Base-by-base conservation (phyloP, 2,329 filamentous ascomycete species). In the Sodiomyces alkalinus region DNA sequence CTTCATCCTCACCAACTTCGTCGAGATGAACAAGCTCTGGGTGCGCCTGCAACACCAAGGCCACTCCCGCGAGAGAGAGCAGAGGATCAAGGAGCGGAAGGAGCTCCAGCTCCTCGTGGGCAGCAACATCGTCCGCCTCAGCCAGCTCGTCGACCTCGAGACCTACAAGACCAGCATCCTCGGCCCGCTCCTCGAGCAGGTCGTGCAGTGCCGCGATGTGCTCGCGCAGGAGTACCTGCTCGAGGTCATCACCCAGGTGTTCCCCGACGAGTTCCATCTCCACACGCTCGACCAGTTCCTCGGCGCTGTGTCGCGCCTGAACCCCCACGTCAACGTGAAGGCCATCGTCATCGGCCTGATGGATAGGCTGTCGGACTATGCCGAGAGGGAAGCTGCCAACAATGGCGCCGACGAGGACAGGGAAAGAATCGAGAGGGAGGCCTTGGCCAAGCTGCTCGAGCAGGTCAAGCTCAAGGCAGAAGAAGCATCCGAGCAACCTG, bases 21-120 rank as follows among this genome's bases (percentile, higher is more conserved):
- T 98, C 42, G 90, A 98, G 58, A 98, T 98, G 90, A 98, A 98
- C 60, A 98, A 98, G 66, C 67, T 98, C 19, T 98, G 90, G 90
- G 90, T 98, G 37, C 77, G 90, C 23, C 61, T 96, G 47, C 90
- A 98, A 52, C 90, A 98, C 52, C 90, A 98, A 51, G 90, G 90
- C 16, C 90, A 94, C 49, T 98, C 90, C 21, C 71, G 87, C 44
- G 90, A 98, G 55, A 68, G 90, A 29, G 90, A 98, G 38, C 78
- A 92, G 57, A 69, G 90, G 42, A 93, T 85, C 33, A 85, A 90
- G 45, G 90, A 98, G 58, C 69, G 90, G 43, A 86, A 92, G 51
- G 92, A 98, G 58, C 62, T 98, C 30, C 90, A 98, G 58, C 64
- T 98, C 36, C 67, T 98, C 7, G 90, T 98, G 2, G 90, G 90